Evolutionary conservation across 1,284 basidiomycete species (phyloP).

Genomic region (Quambalaria eucalypti): DNA sequence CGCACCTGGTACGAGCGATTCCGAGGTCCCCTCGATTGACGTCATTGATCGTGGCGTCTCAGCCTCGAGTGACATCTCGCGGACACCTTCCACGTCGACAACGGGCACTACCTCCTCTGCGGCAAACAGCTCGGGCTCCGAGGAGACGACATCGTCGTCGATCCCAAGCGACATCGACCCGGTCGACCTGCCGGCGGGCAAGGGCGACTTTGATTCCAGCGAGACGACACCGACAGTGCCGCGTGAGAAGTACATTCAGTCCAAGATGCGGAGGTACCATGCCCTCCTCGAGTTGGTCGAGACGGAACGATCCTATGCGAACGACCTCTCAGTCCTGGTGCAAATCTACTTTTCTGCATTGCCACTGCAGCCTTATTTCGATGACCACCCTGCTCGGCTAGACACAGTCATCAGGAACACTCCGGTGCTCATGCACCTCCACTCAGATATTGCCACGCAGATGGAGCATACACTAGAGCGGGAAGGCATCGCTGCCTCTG

Average conservation of each 20-base stretch:
- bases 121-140: neutral
- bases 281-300: slow-evolving; percentile 41
- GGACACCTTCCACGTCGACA: neutral
- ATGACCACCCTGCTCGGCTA: slow-evolving; percentile 25
- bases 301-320: slow-evolving; percentile 41
- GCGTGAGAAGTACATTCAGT: neutral
- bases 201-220: too few relatives aligned
- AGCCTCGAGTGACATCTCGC: neutral
- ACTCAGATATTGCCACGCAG: slow-evolving; percentile 27
- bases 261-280: slow-evolving; percentile 24
- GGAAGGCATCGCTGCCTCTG: slow-evolving; percentile 10
- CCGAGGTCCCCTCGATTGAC: neutral
- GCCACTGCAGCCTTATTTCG: slow-evolving; percentile 36
- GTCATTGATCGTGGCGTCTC: neutral
- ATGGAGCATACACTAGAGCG: slow-evolving; percentile 25
- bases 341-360: slow-evolving; percentile 41
- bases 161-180: neutral
- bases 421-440: slow-evolving; percentile 28
- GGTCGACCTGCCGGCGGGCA: neutral
- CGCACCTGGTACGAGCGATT: too few relatives aligned
- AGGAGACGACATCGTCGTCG: neutral
- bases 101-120: neutral
- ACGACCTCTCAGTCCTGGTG: slow-evolving; percentile 37
- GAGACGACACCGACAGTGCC: neutral
- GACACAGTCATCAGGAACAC: slow-evolving; percentile 36